Percentiles rank a stretch among this genome's conserved stretches.
phyloP scores from a whole-genome alignment of 1,284 basidiomycete genomes.

The Microbotryum saponariae region DNA sequence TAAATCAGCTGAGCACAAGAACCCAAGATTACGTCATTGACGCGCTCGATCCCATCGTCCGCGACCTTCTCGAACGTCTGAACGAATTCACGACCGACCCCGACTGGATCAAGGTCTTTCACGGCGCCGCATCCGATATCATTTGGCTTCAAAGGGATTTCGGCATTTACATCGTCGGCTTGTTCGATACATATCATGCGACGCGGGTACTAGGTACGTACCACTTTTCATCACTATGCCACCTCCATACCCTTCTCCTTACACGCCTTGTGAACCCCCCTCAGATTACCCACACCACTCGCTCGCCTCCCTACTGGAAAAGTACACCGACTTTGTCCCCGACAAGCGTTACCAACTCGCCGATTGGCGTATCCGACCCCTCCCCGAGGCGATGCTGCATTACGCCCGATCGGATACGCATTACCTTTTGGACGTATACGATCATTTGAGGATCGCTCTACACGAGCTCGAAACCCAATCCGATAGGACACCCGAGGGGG shows the following conservation, averaged over 20 bases:
- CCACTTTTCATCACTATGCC: background rate
- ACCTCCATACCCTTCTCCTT: background rate
- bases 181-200: slow-evolving; percentile 96
- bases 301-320: slow-evolving; percentile 74
- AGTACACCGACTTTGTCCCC: slow-evolving; percentile 82
- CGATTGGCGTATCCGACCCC: slow-evolving; percentile 89
- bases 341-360: slow-evolving; percentile 95
- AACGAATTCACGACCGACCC: slow-evolving; percentile 71
- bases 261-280: slow-evolving; percentile 3
- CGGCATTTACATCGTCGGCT: slow-evolving; percentile 81
- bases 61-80: slow-evolving; percentile 61
- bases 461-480: slow-evolving; percentile 44
- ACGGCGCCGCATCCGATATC: slow-evolving; percentile 90
- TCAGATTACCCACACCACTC: slow-evolving; percentile 72
- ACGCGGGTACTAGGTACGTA: slow-evolving; percentile 67
- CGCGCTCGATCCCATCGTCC: slow-evolving; percentile 54
- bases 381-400: slow-evolving; percentile 77
- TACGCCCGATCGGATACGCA: slow-evolving; percentile 96
- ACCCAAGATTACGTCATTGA: slow-evolving; percentile 83
- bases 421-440: slow-evolving; percentile 86
- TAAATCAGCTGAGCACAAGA: slow-evolving; percentile 59
- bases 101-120: slow-evolving; percentile 78
- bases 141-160: slow-evolving; percentile 96
- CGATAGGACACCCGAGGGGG: background rate
- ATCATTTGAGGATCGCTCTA: slow-evolving; percentile 80